Conservation (phyloP, 768 basidiomycete genomes). For the Rhodotorula paludigena region DNA sequence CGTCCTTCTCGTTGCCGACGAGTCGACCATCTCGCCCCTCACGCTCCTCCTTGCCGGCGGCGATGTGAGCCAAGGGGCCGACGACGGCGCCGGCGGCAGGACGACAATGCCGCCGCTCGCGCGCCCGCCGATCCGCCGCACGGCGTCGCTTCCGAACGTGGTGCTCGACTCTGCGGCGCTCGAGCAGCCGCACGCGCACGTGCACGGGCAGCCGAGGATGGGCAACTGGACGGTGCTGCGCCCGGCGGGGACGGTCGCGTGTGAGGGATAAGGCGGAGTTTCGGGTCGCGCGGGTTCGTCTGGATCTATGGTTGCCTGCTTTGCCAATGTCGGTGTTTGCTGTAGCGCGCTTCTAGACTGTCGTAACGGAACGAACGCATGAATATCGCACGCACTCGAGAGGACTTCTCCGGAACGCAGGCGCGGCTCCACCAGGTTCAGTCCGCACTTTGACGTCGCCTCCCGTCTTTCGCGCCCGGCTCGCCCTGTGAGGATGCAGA, state of each 20-base stretch:
- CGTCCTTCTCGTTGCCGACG: neutral
- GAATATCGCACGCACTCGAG: too few species aligned
- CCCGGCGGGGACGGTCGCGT: neutral
- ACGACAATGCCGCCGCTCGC: neutral
- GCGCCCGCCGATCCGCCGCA: neutral
- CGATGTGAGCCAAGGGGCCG: too few species aligned
- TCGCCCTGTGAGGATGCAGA: conserved; percentile 58
- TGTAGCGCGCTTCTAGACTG: too few species aligned
- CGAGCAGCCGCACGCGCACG: neutral
- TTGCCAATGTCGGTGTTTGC: too few species aligned
- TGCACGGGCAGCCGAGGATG: neutral
- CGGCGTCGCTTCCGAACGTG: neutral
- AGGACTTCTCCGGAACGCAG: too few species aligned
- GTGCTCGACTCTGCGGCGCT: too few species aligned
- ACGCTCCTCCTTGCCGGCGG: neutral
- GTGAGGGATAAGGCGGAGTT: neutral
- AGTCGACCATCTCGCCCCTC: neutral
- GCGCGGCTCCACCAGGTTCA: too few species aligned
- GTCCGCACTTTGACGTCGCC: neutral
- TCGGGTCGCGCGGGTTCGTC: neutral
- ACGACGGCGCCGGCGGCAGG: too few species aligned
- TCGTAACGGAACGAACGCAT: too few species aligned
- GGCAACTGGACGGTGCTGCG: neutral
- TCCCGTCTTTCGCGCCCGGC: neutral
- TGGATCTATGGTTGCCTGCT: too few species aligned